Percentiles rank a stretch among this genome's conserved stretches.
Evolutionary conservation across 805 yeast species (phyloP).

Genomic region (Isabelozyma pseudorhagii): DNA sequence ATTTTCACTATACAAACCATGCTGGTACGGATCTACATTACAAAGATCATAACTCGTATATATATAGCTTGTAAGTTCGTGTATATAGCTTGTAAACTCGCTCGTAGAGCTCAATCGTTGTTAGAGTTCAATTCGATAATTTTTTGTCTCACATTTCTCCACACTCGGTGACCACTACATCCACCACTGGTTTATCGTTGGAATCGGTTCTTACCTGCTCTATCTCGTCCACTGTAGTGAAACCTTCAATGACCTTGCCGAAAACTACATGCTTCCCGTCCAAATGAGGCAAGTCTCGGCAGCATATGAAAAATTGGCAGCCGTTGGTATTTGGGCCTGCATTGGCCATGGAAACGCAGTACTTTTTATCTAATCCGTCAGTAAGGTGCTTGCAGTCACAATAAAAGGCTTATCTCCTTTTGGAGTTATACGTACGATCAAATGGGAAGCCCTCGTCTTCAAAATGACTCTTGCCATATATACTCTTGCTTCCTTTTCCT

Average conservation of each 20-base stretch:
- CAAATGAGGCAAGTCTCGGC: conserved; percentile 86
- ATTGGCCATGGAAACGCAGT: conserved; percentile 37
- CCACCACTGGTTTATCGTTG: conserved; percentile 8
- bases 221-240: conserved; percentile 65
- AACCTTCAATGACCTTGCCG: conserved; percentile 86
- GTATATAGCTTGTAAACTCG: no score
- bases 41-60: neutral
- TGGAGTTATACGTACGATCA: conserved; percentile 15
- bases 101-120: no score
- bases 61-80: neutral
- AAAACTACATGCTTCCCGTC: conserved; percentile 95
- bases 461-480: conserved; percentile 39
- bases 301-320: conserved; percentile 83
- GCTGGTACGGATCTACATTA: no score
- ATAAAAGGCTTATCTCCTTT: neutral
- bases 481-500: conserved; percentile 43
- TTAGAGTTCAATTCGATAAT: no score
- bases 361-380: conserved; percentile 15
- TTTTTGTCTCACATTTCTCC: conserved; percentile 12
- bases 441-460: conserved; percentile 41
- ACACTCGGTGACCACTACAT: conserved; percentile 11
- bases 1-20: neutral
- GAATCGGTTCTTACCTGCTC: conserved; percentile 7
- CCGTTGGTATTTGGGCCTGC: conserved; percentile 95
- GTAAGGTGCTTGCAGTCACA: neutral